phyloP scores from a whole-genome alignment of 2,329 filamentous ascomycete genomes.

The Fusarium camptoceras region DNA sequence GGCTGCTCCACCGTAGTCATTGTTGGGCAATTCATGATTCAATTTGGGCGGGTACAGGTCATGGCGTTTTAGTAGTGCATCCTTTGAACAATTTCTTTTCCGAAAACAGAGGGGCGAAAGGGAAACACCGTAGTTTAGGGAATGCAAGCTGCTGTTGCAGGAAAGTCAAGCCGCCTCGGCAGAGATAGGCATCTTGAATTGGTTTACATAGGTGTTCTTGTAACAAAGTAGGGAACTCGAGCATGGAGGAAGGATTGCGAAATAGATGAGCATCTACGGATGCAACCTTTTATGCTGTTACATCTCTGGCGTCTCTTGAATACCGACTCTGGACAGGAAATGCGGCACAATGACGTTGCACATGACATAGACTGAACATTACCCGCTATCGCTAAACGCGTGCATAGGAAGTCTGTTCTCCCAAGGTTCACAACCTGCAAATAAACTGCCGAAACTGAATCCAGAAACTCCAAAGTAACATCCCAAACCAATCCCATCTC shows the following conservation, averaged over 20 bases:
- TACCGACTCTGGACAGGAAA: background rate
- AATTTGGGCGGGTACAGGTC: conserved; percentile 38
- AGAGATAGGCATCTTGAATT: conserved; percentile 11
- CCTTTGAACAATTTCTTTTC: conserved; percentile 23
- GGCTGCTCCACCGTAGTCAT: conserved; percentile 16
- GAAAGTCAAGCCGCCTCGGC: background rate
- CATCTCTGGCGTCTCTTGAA: background rate
- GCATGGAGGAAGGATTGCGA: conserved; percentile 4
- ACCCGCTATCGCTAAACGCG: conserved; percentile 24
- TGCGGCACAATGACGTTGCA: background rate
- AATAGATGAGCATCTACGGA: conserved; percentile 17
- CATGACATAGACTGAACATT: background rate
- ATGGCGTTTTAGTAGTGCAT: conserved; percentile 46
- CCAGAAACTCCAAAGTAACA: conserved; percentile 36
- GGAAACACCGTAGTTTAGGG: background rate
- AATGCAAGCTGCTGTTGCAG: conserved; percentile 1
- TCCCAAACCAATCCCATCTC: background rate
- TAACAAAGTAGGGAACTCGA: conserved; percentile 2
- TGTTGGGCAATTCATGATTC: conserved; percentile 30
- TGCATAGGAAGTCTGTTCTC: conserved; percentile 9
- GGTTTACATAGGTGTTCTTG: conserved; percentile 7
- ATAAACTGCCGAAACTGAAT: conserved; percentile 1
- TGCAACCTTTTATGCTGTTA: conserved; percentile 1
- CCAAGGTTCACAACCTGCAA: conserved; percentile 16
- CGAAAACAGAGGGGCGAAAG: conserved; percentile 15